Conservation (phyloP, 2,329 filamentous ascomycete genomes). For the Paecilomyces sp. region DNA sequence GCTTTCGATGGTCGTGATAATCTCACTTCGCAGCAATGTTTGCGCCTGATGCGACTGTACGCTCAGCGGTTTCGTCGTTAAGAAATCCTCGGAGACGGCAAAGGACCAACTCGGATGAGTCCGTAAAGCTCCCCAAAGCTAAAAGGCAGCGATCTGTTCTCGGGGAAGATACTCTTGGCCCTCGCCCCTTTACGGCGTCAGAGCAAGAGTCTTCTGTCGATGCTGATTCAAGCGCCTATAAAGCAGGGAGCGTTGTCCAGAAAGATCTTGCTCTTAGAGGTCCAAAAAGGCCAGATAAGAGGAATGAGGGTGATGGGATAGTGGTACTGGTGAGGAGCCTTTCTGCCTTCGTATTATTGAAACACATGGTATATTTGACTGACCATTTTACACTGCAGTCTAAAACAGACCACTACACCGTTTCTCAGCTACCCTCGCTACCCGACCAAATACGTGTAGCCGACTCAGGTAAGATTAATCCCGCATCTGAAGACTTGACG, state of each 20-base stretch:
- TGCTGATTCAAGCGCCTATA: constrained; percentile 8
- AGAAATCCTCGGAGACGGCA: constrained; percentile 33
- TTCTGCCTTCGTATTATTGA: not conserved
- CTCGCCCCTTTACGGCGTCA: constrained; percentile 12
- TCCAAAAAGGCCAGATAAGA: constrained; percentile 29
- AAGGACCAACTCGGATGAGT: constrained; percentile 38
- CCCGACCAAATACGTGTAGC: constrained; percentile 68
- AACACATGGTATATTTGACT: not conserved
- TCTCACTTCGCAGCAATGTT: constrained; percentile 24
- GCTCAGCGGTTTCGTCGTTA: constrained; percentile 13
- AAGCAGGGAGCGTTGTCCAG: constrained; percentile 14
- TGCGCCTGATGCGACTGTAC: constrained; percentile 22
- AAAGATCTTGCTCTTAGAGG: constrained; percentile 30
- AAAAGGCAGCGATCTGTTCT: constrained; percentile 42
- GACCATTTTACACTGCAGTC: constrained; percentile 48
- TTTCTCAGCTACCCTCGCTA: constrained; percentile 75
- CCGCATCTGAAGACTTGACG: not conserved
- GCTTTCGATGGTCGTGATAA: not conserved
- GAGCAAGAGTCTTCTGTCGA: constrained; percentile 11
- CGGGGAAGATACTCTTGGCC: constrained; percentile 27
- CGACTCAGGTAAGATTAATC: constrained; percentile 49
- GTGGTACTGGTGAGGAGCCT: constrained; percentile 28
- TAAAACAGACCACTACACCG: constrained; percentile 75
- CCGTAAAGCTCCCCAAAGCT: constrained; percentile 36
- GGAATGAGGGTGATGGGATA: constrained; percentile 22